phyloP scores from a whole-genome alignment of 148 eudicot species.

The Camellia lanceoleosa region DNA sequence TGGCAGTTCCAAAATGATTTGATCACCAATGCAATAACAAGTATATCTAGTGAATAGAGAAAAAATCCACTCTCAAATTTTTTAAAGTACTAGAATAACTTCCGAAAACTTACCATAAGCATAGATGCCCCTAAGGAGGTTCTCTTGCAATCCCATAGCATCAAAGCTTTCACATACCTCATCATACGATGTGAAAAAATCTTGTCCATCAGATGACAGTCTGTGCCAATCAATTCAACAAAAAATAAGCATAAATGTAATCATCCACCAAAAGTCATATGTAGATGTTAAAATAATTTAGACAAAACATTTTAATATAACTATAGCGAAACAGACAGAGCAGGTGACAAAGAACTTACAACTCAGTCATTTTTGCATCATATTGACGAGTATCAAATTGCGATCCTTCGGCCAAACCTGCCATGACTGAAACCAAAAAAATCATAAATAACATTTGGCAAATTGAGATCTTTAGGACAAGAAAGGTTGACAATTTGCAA shows the following conservation, averaged over 20 bases:
- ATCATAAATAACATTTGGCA: not conserved
- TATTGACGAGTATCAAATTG: conserved; percentile 35
- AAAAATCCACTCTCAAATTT: not conserved
- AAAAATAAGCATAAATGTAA: no score
- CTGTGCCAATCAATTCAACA: conserved; percentile 12
- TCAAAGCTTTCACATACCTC: conserved; percentile 38
- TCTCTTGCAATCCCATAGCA: conserved; percentile 34
- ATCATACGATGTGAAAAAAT: conserved; percentile 38
- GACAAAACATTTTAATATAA: not conserved
- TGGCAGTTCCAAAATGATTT: not conserved
- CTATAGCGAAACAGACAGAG: not conserved
- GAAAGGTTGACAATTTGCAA: not conserved
- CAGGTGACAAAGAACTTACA: conserved; percentile 13
- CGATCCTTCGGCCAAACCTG: conserved; percentile 31
- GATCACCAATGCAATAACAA: not conserved
- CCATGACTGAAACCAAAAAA: conserved; percentile 17
- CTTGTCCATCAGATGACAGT: conserved; percentile 27
- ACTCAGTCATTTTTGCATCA: conserved; percentile 31
- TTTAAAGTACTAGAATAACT: not conserved
- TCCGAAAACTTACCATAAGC: conserved; percentile 23
- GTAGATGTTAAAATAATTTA: not conserved
- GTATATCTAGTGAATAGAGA: not conserved
- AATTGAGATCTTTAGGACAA: not conserved
- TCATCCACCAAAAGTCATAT: not conserved
- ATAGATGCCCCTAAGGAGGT: conserved; percentile 38